phyloP scores from a whole-genome alignment of 805 yeast species.

The Naumovozyma baii region DNA sequence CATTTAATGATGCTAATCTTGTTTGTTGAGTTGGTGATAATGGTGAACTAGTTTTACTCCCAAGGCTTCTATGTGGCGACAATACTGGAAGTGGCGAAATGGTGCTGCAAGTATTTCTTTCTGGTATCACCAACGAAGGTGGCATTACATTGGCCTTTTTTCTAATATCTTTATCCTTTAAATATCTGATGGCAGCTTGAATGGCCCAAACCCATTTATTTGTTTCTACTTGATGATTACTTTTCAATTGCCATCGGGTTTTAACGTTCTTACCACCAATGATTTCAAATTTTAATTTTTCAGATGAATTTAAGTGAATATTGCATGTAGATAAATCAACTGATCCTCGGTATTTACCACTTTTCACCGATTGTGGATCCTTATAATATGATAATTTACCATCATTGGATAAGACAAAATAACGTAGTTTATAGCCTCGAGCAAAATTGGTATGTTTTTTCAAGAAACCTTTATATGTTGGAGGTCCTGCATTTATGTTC shows the following conservation, averaged over 20 bases:
- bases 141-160: conserved; percentile 10
- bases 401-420: conserved; percentile 75
- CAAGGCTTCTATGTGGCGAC: neutral
- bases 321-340: conserved; percentile 73
- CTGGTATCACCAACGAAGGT: conserved; percentile 16
- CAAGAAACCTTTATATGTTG: conserved; percentile 81
- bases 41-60: neutral
- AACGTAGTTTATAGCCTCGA: conserved; percentile 86
- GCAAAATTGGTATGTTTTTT: conserved; percentile 97
- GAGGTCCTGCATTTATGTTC: conserved; percentile 41
- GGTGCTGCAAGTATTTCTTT: neutral
- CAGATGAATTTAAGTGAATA: conserved; percentile 81
- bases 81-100: neutral
- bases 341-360: conserved; percentile 76
- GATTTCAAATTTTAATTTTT: conserved; percentile 83
- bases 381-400: conserved; percentile 85
- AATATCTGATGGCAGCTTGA: conserved; percentile 80
- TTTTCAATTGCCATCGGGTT: conserved; percentile 81
- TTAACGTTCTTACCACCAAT: conserved; percentile 55
- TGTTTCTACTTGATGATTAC: conserved; percentile 90
- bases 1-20: neutral
- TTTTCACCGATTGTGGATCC: conserved; percentile 62
- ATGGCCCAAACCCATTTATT: conserved; percentile 97
- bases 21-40: neutral
- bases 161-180: conserved; percentile 52